phyloP scores from a whole-genome alignment of 257 asterid species.

The Fraxinus excelsior region DNA sequence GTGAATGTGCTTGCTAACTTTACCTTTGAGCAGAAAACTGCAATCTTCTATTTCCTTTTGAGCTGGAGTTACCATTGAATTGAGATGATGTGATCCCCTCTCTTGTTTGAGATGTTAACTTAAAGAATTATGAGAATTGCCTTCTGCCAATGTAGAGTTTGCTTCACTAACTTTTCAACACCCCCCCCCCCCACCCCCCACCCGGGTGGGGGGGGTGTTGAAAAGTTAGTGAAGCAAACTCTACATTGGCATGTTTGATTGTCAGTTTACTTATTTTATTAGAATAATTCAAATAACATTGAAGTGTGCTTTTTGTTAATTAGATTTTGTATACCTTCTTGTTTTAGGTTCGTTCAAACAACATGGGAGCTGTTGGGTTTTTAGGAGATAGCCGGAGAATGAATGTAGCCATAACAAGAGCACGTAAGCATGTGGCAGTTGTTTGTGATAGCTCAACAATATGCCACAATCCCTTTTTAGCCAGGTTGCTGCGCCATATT shows the following conservation, averaged over 20 bases:
- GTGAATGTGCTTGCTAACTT: background rate
- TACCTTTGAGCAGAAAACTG: background rate
- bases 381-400: conserved; percentile 92
- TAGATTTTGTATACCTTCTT: background rate
- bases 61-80: background rate
- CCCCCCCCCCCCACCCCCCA: background rate
- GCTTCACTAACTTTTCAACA: background rate
- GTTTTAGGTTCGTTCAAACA: conserved; percentile 91
- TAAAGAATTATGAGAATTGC: background rate
- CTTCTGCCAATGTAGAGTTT: background rate
- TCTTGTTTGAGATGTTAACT: background rate
- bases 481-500: conserved; percentile 88
- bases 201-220: too few relatives aligned
- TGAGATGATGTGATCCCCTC: background rate
- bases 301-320: background rate
- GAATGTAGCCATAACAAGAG: conserved; percentile 95
- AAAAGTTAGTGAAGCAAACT: too few relatives aligned
- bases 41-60: background rate
- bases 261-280: background rate
- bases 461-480: conserved; percentile 91
- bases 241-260: background rate
- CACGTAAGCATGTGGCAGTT: conserved; percentile 87
- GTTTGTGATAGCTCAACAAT: conserved; percentile 96
- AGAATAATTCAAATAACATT: background rate
- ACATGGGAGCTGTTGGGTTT: conserved; percentile 96